These are phyloP conservation scores for Epicoccum sorghinum DNA, from an alignment of 2,329 filamentous ascomycete genomes.

Conservation along the genomic window DNA sequence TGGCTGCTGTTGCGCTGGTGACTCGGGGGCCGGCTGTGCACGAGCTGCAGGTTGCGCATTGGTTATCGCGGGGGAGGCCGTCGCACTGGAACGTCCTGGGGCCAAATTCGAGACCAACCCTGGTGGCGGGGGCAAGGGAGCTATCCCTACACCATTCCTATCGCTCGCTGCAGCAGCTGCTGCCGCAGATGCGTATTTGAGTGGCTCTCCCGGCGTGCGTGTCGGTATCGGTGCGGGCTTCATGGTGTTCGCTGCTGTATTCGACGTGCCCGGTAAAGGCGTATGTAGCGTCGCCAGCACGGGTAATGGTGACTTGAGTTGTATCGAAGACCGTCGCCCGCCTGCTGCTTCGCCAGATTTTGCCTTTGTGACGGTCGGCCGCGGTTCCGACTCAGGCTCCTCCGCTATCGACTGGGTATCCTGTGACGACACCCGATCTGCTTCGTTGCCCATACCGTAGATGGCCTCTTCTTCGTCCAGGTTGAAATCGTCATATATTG, in stretches of 20 bases:
- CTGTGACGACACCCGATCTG: conserved; percentile 91
- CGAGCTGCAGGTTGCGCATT: conserved; percentile 50
- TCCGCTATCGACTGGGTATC: conserved; percentile 92
- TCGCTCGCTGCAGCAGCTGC: conserved; percentile 91
- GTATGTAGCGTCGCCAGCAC: conserved; percentile 88
- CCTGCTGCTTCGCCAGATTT: conserved; percentile 67
- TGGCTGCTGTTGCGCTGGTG: conserved; percentile 43
- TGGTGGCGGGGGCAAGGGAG: conserved; percentile 89
- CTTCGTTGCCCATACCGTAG: conserved; percentile 80
- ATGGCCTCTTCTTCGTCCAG: conserved; percentile 90
- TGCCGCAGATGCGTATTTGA: conserved; percentile 96
- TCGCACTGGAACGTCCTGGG: conserved; percentile 57
- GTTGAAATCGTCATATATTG: conserved; percentile 92
- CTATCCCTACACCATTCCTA: conserved; percentile 86
- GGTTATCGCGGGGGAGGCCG: conserved; percentile 57
- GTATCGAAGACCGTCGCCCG: conserved; percentile 78
- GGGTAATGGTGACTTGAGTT: conserved; percentile 93
- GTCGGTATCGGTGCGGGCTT: conserved; percentile 90
- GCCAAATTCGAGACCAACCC: conserved; percentile 51
- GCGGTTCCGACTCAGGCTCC: conserved; percentile 67
- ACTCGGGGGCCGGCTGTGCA: conserved; percentile 48
- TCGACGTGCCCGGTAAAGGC: conserved; percentile 67
- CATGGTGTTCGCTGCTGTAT: conserved; percentile 70
- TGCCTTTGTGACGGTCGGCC: conserved; percentile 58
- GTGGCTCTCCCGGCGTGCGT: conserved; percentile 82